Conservation (phyloP, 352 stramenopile genomes). For the Pythium grandisporangium region DNA sequence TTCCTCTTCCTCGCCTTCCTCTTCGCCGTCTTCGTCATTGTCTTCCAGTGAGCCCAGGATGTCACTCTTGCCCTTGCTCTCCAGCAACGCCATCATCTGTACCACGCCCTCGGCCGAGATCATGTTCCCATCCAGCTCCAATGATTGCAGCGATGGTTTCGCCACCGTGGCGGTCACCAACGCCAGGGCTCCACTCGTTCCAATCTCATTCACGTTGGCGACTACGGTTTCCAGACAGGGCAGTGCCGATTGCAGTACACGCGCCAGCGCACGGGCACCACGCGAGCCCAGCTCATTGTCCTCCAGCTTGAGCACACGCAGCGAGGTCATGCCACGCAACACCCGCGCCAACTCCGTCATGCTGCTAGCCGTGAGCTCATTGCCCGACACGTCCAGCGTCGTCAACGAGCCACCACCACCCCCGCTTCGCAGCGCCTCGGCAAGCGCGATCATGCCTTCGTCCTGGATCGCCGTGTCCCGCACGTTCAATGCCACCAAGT, state of each 20-base stretch:
- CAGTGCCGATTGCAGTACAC: conserved; percentile 40
- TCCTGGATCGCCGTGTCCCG: conserved; percentile 88
- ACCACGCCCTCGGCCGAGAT: conserved; percentile 59
- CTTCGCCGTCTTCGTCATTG: conserved; percentile 77
- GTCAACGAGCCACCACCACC: conserved; percentile 40
- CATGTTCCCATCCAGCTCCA: conserved; percentile 79
- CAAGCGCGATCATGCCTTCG: conserved; percentile 80
- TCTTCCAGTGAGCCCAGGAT: conserved; percentile 70
- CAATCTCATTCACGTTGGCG: conserved; percentile 85
- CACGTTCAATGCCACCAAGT: conserved; percentile 84
- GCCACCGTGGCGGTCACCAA: conserved; percentile 50
- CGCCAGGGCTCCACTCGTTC: conserved; percentile 76
- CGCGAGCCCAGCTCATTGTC: conserved; percentile 91
- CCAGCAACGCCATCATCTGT: conserved; percentile 37
- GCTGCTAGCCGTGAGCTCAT: conserved; percentile 79
- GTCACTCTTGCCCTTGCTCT: conserved; percentile 36
- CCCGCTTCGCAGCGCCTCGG: conserved; percentile 49
- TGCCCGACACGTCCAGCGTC: conserved; percentile 90
- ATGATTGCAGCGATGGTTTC: conserved; percentile 39
- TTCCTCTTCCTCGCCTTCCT: conserved; percentile 41
- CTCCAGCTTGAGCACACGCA: conserved; percentile 85
- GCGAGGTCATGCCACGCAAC: conserved; percentile 25
- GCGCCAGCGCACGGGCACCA: conserved; percentile 69
- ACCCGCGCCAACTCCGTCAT: conserved; percentile 35
- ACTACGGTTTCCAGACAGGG: conserved; percentile 72